Percentiles rank a stretch among this genome's conserved stretches.
Conservation (phyloP, 2,329 filamentous ascomycete species). For the Emydomyces testavorans region DNA sequence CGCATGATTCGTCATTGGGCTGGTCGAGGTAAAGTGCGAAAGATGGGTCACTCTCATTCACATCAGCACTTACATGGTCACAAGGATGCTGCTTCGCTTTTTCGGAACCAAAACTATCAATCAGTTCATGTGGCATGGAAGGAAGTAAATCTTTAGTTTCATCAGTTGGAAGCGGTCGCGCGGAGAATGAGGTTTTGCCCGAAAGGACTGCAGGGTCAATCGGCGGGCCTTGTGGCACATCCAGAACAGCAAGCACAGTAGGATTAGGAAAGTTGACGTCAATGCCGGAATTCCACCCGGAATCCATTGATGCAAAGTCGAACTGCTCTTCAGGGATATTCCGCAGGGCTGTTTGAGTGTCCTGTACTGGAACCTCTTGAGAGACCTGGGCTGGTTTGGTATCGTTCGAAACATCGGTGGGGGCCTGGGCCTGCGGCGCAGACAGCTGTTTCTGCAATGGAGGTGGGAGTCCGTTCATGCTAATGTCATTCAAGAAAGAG, state of each 20-base stretch:
- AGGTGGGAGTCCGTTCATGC: conserved; percentile 44
- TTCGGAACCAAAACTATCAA: conserved; percentile 14
- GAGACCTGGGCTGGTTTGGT: conserved; percentile 48
- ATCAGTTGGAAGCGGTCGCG: conserved; percentile 36
- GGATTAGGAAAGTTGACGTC: conserved; percentile 36
- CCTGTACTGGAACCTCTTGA: conserved; percentile 49
- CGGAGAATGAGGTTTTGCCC: conserved; percentile 54
- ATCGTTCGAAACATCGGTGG: conserved; percentile 52
- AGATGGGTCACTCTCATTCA: conserved; percentile 44
- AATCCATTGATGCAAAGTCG: conserved; percentile 58
- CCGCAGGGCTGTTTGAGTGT: conserved; percentile 56
- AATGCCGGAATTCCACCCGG: conserved; percentile 37
- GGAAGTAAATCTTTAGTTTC: conserved; percentile 42
- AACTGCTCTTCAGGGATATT: conserved; percentile 70
- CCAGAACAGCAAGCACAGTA: conserved; percentile 54
- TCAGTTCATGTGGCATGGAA: conserved; percentile 33
- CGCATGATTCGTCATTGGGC: conserved; percentile 37
- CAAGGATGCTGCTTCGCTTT: conserved; percentile 18
- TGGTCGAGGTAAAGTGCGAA: conserved; percentile 42
- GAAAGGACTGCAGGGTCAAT: conserved; percentile 54
- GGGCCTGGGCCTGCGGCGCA: conserved; percentile 34
- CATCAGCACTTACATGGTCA: conserved; percentile 34
- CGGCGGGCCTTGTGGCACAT: conserved; percentile 54
- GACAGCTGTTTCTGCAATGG: conserved; percentile 26
- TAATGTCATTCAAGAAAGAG: conserved; percentile 63